Conservation (phyloP, 441 rosid species). For the Omphalea diandra region DNA sequence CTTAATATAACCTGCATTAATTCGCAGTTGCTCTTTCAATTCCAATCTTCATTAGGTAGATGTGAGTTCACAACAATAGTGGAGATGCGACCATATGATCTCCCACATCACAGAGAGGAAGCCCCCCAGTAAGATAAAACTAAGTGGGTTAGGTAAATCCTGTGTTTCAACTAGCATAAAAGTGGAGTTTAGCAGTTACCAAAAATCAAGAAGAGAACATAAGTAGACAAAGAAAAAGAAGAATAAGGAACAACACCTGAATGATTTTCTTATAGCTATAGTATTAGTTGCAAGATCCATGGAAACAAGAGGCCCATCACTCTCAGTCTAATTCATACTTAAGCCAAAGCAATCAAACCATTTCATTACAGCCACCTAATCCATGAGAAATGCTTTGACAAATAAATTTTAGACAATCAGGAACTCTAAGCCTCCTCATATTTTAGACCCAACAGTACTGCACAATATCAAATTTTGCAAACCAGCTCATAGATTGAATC, state of each 20-base stretch:
- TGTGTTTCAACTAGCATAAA: neutral
- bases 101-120: neutral
- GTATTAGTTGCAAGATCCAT: neutral
- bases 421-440: neutral
- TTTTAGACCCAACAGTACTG: neutral
- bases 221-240: neutral
- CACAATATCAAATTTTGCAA: neutral
- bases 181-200: neutral
- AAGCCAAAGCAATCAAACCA: neutral
- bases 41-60: neutral
- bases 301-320: neutral
- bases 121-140: neutral
- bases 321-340: neutral
- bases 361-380: neutral
- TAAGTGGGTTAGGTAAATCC: neutral
- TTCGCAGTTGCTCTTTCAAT: neutral
- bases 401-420: neutral
- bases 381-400: neutral
- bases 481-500: neutral
- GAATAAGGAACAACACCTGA: neutral
- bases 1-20: slow-evolving; percentile 62
- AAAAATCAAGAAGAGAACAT: neutral
- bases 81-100: neutral
- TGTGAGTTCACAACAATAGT: neutral
- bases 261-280: neutral